These are phyloP conservation scores for Bromus sterilis DNA, from an alignment of 176 grass and related monocot genomes.

Conservation along the genomic window DNA sequence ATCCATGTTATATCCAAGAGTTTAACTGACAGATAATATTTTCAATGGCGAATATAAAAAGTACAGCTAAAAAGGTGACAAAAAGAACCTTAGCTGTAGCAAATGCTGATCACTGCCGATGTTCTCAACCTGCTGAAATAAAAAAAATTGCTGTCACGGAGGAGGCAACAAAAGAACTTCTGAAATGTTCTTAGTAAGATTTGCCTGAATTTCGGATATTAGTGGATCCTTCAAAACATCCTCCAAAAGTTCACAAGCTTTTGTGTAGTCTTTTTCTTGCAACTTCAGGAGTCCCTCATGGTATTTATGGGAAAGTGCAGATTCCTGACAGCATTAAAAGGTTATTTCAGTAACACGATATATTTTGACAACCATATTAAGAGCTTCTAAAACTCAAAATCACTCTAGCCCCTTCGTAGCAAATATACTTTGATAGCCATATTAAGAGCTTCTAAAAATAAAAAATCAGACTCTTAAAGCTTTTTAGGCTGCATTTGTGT, in stretches of 20 bases:
- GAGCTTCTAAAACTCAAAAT: background rate
- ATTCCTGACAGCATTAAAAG: constrained; percentile 57
- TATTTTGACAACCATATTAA: background rate
- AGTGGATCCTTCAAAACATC: constrained; percentile 84
- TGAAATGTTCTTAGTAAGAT: constrained; percentile 13
- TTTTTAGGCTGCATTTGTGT: background rate
- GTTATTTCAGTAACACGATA: background rate
- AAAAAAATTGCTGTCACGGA: constrained; percentile 5
- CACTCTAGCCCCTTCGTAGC: background rate
- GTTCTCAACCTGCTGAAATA: constrained; percentile 53
- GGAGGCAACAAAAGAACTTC: background rate
- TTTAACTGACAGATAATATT: background rate
- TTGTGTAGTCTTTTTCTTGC: constrained; percentile 71
- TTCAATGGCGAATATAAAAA: background rate
- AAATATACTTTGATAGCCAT: background rate
- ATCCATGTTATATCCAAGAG: background rate
- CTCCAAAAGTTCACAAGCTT: constrained; percentile 73
- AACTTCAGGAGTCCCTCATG: constrained; percentile 83
- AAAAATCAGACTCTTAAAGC: background rate
- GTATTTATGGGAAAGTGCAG: constrained; percentile 88
- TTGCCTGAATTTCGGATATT: constrained; percentile 64
- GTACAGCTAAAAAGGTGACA: constrained; percentile 1
- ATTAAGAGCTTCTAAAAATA: background rate
- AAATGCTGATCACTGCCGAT: constrained; percentile 74
- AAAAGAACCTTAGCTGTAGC: constrained; percentile 70